Base-by-base conservation (phyloP, 2,329 filamentous ascomycete species). In the Teratosphaeriaceae sp. region DNA sequence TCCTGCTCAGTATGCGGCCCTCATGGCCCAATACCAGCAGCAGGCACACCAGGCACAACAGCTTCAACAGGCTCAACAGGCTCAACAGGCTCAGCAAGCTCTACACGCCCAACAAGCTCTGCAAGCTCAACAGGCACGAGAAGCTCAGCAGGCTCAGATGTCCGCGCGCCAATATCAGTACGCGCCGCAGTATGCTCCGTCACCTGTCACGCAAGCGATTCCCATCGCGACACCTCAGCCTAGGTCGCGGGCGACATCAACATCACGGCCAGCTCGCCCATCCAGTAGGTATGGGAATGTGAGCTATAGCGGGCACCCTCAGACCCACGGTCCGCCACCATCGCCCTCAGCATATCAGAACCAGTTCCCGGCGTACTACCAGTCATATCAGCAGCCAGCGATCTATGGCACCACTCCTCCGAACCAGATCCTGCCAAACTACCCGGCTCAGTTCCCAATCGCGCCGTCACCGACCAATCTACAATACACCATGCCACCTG, bases 271-370 rank as follows among this genome's bases (percentile, higher is more conserved):
- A 19, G 15, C 42, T 5, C 43, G 55, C n/a, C 56, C 58, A 3
- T 39, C 47, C 18, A 59, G 53, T 46, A 46, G 54, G 19, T 44
- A 48, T 44, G 53, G 44, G 45, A 42, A 44, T 22, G 24, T 41
- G 16, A 29, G 38, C 19, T 30, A 24, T 19, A 36, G 19, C 12
- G 45, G 34, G n/a, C 18, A 16, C n/a, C 40, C 34, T 13, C 38
- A 29, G 23, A 43, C 38, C 20, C 44, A 46, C 31, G 55, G 52
- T 13, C 55, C 52, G 12, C 55, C 52, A 15, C 51, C 52, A 13
- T 49, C 58, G n/a, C 49, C 50, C n/a, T 57, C 57, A 16, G 53
- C 54, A 8, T 58, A 54, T 37, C 52, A 54, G 26, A 46, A 50
- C 22, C 52, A 51, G 21, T 45, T 44, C 21, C 42, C 49, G 20